Evolutionary conservation across 129 eudicot species (phyloP), one percentile per base, ranked within the genome.

Genomic region (Flaveria ramosissima): DNA sequence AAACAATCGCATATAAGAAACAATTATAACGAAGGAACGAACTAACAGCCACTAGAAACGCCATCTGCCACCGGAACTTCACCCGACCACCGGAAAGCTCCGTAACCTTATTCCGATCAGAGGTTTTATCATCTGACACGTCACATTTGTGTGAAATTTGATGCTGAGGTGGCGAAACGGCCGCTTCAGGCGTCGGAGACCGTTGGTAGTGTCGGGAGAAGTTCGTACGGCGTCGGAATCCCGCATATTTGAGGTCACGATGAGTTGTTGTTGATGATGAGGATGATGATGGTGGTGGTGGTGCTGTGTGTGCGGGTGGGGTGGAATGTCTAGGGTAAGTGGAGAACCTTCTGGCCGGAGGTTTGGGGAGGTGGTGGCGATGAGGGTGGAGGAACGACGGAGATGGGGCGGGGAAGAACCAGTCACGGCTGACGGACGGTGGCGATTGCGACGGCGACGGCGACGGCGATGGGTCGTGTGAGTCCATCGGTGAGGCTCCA

Each of bases 391-490:
- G n/a, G 87, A 85, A 86, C 17, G 92, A 83, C 21, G 86, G 84
- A 0, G 92, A 81, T 7, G 84, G 84, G 10, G 92, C 86, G 7
- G 93, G 96, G 77, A 86, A 90, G 24, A 90, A 80, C 96, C 96
- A 90, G 89, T 89, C 96, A 15, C 96, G 80, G 75, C 83, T 85
- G 72, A 77, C 77, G 46, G 81, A 81, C 75, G 75, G 75, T 43
- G 84, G 52, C 21, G 80, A 64, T 75, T 73, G 3, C 12, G 48
- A 32, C 39, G 39, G 52, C 21, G 80, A 63, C 68, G 73, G 3
- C 12, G 48, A 43, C 12, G 48, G 48, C 16, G 79, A 69, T 77
- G 80, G 9, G 14, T 50, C 76, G 32, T 77, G 71, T 7, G 83
- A 80, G 73, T 81, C 71, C 81, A 87, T 64, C 73, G 85, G 77